Evolutionary conservation across 2,329 filamentous ascomycete genomes (phyloP).

Genomic region (Trichothecium sympodiale): DNA sequence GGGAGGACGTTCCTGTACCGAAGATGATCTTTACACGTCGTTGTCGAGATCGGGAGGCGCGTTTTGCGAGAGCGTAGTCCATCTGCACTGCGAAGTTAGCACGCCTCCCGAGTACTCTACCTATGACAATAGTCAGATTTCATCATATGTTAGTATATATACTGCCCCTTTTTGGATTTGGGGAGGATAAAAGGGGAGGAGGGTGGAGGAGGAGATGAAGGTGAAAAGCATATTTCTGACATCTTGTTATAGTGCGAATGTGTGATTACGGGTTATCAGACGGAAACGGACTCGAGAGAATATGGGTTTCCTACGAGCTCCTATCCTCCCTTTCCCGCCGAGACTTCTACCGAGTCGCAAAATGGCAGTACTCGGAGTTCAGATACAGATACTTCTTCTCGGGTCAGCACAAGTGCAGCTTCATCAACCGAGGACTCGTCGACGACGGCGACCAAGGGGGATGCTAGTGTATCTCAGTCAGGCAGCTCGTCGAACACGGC

Average conservation of each 20-base stretch:
- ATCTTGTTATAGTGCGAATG: constrained; percentile 14
- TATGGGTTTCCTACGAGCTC: not conserved
- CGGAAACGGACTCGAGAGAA: not conserved
- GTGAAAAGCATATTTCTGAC: not conserved
- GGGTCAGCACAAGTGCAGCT: no score
- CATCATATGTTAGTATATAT: constrained; percentile 3
- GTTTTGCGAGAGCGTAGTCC: constrained; percentile 3
- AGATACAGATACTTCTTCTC: no score
- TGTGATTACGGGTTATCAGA: constrained; percentile 8
- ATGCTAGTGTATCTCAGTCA: no score
- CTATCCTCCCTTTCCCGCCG: not conserved
- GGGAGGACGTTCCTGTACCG: not conserved
- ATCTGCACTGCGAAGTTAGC: constrained; percentile 3
- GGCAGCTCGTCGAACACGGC: no score
- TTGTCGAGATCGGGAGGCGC: not conserved
- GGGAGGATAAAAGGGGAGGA: no score
- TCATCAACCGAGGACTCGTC: no score
- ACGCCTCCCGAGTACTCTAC: constrained; percentile 3
- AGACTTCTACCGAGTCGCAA: no score
- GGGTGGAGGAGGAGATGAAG: not conserved
- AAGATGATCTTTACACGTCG: constrained; percentile 3
- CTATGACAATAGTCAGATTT: constrained; percentile 2
- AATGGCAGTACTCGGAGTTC: no score
- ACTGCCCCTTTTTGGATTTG: not conserved
- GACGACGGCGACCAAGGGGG: no score